Conservation (phyloP, 2,329 filamentous ascomycete species). For the Colletotrichum australisinense region DNA sequence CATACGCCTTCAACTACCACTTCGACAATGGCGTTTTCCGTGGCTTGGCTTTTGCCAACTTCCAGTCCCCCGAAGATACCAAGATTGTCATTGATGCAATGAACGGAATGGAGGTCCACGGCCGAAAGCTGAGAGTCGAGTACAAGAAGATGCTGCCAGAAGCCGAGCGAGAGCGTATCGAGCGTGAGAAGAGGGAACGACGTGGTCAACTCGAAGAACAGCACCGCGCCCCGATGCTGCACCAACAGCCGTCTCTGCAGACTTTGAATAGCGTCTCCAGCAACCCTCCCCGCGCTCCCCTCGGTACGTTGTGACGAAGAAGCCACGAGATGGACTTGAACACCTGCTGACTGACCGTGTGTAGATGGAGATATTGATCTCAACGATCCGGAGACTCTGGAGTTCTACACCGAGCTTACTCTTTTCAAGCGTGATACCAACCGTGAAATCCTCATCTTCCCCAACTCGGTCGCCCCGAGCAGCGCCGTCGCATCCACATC, state of each 20-base stretch:
- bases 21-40: slow-evolving; percentile 98
- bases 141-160: slow-evolving; percentile 99
- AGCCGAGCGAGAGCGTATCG: slow-evolving; percentile 93
- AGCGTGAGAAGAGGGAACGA: slow-evolving; percentile 95
- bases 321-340: slow-evolving; percentile 20
- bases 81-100: slow-evolving; percentile 91
- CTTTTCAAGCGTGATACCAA: slow-evolving; percentile 85
- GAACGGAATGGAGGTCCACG: slow-evolving; percentile 96
- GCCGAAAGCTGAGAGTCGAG: slow-evolving; percentile 93
- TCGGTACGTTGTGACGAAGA: slow-evolving; percentile 18
- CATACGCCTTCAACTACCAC: slow-evolving; percentile 99
- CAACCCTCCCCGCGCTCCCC: slow-evolving; percentile 64
- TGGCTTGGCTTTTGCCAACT: slow-evolving; percentile 97
- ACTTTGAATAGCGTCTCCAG: slow-evolving; percentile 76
- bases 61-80: slow-evolving; percentile 94
- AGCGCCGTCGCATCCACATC: slow-evolving; percentile 92
- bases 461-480: slow-evolving; percentile 80
- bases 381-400: slow-evolving; percentile 88
- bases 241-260: slow-evolving; percentile 88
- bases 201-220: slow-evolving; percentile 97
- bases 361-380: slow-evolving; percentile 78
- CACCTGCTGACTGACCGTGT: slow-evolving; percentile 23
- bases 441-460: slow-evolving; percentile 87
- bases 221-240: slow-evolving; percentile 82
- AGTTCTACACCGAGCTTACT: slow-evolving; percentile 90